Percentiles rank a stretch among this genome's conserved stretches.
Evolutionary conservation across 768 basidiomycete species (phyloP).

Genomic region (Tricholoma bakamatsutake): DNA sequence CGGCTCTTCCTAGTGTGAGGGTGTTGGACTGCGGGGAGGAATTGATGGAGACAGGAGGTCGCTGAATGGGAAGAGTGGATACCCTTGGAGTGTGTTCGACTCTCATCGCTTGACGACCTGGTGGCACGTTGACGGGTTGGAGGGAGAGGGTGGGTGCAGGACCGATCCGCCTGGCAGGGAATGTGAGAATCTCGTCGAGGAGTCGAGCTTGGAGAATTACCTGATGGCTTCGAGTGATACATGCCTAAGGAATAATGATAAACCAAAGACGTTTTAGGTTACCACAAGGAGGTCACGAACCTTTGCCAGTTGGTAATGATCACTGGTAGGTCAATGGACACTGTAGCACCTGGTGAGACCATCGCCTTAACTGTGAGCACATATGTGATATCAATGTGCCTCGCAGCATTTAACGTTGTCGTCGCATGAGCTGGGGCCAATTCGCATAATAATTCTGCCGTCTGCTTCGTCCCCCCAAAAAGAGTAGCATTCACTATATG

Average conservation of each 20-base stretch:
- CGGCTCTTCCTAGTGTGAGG: slow-evolving; percentile 6
- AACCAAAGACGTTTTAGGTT: not conserved
- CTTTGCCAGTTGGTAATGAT: slow-evolving; percentile 85
- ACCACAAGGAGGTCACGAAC: slow-evolving; percentile 30
- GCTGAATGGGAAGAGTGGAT: not conserved
- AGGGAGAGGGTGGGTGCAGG: slow-evolving; percentile 42
- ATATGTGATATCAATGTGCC: slow-evolving; percentile 85
- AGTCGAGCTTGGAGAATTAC: slow-evolving; percentile 22
- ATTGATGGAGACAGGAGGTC: slow-evolving; percentile 2
- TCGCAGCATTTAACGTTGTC: slow-evolving; percentile 73
- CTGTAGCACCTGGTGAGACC: slow-evolving; percentile 57
- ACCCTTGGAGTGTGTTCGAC: not conserved
- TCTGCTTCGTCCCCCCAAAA: slow-evolving; percentile 65
- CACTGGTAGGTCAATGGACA: slow-evolving; percentile 71
- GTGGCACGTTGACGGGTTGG: slow-evolving; percentile 16
- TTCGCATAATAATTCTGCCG: slow-evolving; percentile 65
- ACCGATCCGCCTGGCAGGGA: slow-evolving; percentile 37
- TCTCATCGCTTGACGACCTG: not conserved
- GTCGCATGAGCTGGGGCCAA: slow-evolving; percentile 73
- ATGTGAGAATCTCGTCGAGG: slow-evolving; percentile 2
- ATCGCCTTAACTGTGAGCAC: slow-evolving; percentile 71
- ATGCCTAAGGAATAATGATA: slow-evolving; percentile 31
- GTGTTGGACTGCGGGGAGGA: not conserved
- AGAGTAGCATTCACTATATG: slow-evolving; percentile 67
- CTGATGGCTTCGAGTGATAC: slow-evolving; percentile 69